phyloP scores from a whole-genome alignment of 139 green algal genomes.

The Penium margaritaceum region DNA sequence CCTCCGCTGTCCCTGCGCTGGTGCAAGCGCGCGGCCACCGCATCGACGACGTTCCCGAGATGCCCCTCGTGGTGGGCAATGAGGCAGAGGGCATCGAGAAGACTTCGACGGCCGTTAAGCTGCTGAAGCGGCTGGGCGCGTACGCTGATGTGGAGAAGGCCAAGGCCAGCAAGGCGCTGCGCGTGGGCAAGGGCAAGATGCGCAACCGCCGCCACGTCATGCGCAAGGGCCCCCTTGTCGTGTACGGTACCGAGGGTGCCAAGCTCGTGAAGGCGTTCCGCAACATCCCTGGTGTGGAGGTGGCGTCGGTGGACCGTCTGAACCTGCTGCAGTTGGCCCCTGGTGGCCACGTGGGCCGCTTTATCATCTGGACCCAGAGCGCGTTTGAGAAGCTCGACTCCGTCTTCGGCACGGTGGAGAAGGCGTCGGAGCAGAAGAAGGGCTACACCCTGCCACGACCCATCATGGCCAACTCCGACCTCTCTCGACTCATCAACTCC shows the following conservation, averaged over 20 bases:
- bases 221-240: constrained; percentile 87
- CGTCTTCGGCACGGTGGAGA: constrained; percentile 67
- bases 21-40: constrained; percentile 91
- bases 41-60: constrained; percentile 84
- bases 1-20: constrained; percentile 84
- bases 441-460: constrained; percentile 82
- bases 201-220: constrained; percentile 88
- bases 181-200: constrained; percentile 95
- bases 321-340: constrained; percentile 96
- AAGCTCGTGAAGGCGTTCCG: constrained; percentile 66
- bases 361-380: constrained; percentile 94
- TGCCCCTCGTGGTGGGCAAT: constrained; percentile 89
- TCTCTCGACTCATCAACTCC: constrained; percentile 90
- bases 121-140: constrained; percentile 80
- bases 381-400: constrained; percentile 88
- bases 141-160: constrained; percentile 82
- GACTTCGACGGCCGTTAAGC: constrained; percentile 79
- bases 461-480: constrained; percentile 86
- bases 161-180: constrained; percentile 69
- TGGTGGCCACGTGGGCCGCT: constrained; percentile 91
- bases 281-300: constrained; percentile 91
- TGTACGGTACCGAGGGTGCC: constrained; percentile 77
- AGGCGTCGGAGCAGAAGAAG: constrained; percentile 75
- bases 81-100: constrained; percentile 76
- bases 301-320: constrained; percentile 69